Conservation (phyloP, 805 yeast genomes). For the Wickerhamomyces subpelliculosus region DNA sequence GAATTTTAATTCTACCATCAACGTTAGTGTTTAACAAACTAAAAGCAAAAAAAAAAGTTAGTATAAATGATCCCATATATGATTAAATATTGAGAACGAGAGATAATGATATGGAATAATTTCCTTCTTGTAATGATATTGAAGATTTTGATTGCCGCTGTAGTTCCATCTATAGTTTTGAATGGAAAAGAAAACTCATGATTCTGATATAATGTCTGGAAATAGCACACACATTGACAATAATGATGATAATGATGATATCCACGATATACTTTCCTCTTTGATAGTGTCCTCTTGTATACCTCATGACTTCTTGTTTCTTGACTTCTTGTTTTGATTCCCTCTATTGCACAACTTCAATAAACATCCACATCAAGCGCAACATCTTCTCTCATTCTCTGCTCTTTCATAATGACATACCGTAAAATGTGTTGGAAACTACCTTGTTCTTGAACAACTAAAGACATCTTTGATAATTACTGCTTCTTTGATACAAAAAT, state of each 20-base stretch:
- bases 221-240: too few species aligned
- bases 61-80: slow-evolving; percentile 21
- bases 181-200: too few species aligned
- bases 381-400: not conserved
- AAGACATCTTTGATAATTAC: slow-evolving; percentile 63
- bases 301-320: too few species aligned
- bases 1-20: slow-evolving; percentile 99
- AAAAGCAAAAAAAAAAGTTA: slow-evolving; percentile 31
- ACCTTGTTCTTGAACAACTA: slow-evolving; percentile 98
- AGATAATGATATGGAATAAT: not conserved
- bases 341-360: not conserved
- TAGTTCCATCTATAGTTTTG: too few species aligned
- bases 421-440: slow-evolving; percentile 99
- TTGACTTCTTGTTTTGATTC: too few species aligned
- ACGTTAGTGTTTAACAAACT: slow-evolving; percentile 99
- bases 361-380: not conserved
- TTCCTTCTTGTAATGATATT: too few species aligned
- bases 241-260: too few species aligned
- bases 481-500: not conserved
- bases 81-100: not conserved
- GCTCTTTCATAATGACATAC: slow-evolving; percentile 50
- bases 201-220: too few species aligned
- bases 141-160: too few species aligned
- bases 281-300: too few species aligned
- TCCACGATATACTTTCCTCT: too few species aligned